These are phyloP conservation scores for Aspergillus incahuasiensis DNA, from an alignment of 495 filamentous ascomycete genomes.

Conservation along the genomic window DNA sequence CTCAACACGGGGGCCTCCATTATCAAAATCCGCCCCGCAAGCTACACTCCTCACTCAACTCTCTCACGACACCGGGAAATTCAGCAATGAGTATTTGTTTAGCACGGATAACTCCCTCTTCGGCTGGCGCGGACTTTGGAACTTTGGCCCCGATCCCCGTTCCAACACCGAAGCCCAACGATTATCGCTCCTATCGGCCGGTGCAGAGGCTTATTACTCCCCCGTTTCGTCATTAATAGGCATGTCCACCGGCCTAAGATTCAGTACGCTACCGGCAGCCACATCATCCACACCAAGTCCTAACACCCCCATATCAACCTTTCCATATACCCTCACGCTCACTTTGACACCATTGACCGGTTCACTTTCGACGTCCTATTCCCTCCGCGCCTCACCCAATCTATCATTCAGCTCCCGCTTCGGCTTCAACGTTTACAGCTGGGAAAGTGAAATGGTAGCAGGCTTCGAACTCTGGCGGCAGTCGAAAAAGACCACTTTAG, in stretches of 20 bases:
- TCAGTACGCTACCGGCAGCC: slow-evolving; percentile 85
- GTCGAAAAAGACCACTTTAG: slow-evolving; percentile 32
- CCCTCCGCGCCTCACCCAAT: slow-evolving; percentile 74
- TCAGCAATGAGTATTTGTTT: slow-evolving; percentile 84
- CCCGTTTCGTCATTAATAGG: slow-evolving; percentile 87
- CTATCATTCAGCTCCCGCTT: slow-evolving; percentile 83
- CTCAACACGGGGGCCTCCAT: slow-evolving; percentile 56
- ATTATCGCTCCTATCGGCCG: slow-evolving; percentile 60
- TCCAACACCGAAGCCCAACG: slow-evolving; percentile 15
- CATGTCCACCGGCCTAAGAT: slow-evolving; percentile 74
- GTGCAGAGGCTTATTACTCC: slow-evolving; percentile 94
- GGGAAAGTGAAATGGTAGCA: slow-evolving; percentile 87
- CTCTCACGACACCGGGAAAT: slow-evolving; percentile 84
- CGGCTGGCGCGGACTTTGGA: slow-evolving; percentile 85
- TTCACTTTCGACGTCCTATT: slow-evolving; percentile 82
- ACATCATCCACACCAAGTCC: slow-evolving; percentile 30
- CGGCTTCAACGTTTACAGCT: slow-evolving; percentile 97
- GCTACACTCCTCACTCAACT: slow-evolving; percentile 64
- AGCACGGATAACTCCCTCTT: slow-evolving; percentile 88
- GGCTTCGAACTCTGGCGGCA: slow-evolving; percentile 85
- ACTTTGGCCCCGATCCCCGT: slow-evolving; percentile 81
- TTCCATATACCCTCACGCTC: slow-evolving; percentile 88
- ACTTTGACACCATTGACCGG: slow-evolving; percentile 92
- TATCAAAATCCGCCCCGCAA: slow-evolving; percentile 42
- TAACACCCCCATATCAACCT: slow-evolving; percentile 42